A percentile compares a stretch with the other conserved stretches of the same genome.
Evolutionary conservation across 306 rosid genomes (phyloP).

Genomic region (Trifolium fragiferum): DNA sequence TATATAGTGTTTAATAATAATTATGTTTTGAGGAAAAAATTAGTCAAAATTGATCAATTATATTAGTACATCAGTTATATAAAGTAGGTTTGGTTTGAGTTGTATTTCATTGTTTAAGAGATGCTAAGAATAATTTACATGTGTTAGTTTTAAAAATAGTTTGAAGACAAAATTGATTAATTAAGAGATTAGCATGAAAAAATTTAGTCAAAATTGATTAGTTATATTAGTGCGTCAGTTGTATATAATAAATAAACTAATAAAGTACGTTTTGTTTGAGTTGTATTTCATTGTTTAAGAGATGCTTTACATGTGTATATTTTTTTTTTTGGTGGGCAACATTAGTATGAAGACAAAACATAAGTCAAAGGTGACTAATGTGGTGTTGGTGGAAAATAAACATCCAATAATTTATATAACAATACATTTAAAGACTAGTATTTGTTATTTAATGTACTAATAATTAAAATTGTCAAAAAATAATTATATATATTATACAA

Average conservation of each 20-base stretch:
- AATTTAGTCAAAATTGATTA: neutral
- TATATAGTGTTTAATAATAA: neutral
- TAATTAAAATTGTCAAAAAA: too few species aligned
- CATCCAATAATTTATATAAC: too few species aligned
- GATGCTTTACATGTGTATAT: neutral
- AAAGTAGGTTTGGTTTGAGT: neutral
- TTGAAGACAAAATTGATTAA: neutral
- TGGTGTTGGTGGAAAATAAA: neutral
- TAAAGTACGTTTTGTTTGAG: neutral
- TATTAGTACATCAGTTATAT: slow-evolving; percentile 1
- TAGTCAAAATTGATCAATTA: neutral
- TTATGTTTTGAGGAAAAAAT: neutral
- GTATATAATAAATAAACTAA: too few species aligned
- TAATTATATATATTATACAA: too few species aligned
- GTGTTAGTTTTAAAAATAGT: neutral
- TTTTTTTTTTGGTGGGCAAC: too few species aligned
- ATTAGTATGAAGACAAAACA: neutral
- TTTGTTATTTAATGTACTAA: too few species aligned
- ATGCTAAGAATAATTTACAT: neutral
- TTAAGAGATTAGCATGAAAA: neutral
- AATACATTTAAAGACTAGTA: too few species aligned
- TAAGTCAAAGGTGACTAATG: neutral
- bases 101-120: slow-evolving; percentile 11
- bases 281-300: slow-evolving; percentile 5
- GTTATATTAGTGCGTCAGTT: neutral